Base-by-base conservation (phyloP, 805 yeast species). In the Danielozyma ontarioensis region DNA sequence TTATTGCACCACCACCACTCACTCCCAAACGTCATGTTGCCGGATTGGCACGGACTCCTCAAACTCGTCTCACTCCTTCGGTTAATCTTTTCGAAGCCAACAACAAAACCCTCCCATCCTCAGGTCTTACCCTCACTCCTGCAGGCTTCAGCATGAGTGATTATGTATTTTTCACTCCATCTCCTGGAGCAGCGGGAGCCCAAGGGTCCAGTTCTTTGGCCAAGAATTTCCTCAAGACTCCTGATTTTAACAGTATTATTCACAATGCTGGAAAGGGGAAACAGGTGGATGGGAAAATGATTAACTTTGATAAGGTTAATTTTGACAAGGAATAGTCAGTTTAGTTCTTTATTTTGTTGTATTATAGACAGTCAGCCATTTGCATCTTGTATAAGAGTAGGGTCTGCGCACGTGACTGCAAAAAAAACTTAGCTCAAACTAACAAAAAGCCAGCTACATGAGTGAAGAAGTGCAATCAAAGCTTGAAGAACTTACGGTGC, bases 111-210 rank as follows among this genome's bases (percentile, higher is more conserved):
- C 49, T 64, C 24, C 72, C 71, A 3, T 64, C 70, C 2, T 59
- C 62, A 2, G 71, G 71, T 0, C 46, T 66, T 27, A 66, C 70
- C 11, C 65, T 68, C 21, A 56, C 72, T 6, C 81, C 84, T 0
- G 82, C 82, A 1, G 83, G 81, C 2, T 84, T 85, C 62, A 84
- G 85, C 55, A 76, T 85, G 79, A 80, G 77, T 51, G 95, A 85
- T 52, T 85, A 83, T 53, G 82, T 86, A 25, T 70, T 83, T 41
- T 80, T 80, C 51, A 78, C 89, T 1, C 93, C 93, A 3, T 77
- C 84, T 7, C 83, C 83, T 2, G 65, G 68, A 4, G 85, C 71
- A 42, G 86, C 93, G n/a, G 70, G 59, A 50, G 71, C 76, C 50
- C 94, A 84, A 2, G 77, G 27, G 10, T 4, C 13, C 10, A 13